Base-by-base conservation (phyloP, 2,329 filamentous ascomycete genomes). In the Xylariaceae sp. region DNA sequence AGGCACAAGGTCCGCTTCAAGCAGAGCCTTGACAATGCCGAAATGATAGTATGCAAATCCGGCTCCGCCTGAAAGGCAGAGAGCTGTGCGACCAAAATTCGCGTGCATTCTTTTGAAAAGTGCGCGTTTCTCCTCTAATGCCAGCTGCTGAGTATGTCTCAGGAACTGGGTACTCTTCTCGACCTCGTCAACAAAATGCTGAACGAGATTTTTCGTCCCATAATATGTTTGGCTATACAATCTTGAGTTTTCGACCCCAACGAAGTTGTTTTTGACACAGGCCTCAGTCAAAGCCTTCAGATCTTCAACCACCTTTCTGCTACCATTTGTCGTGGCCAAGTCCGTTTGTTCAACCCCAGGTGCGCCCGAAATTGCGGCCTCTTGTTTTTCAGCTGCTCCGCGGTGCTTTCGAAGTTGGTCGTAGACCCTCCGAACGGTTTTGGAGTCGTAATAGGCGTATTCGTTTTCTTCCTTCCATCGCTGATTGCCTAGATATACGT, bases 191-290 rank as follows among this genome's bases (percentile, higher is more conserved):
- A 96, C 76, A 65, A 93, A 97, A 50, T 86, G 85, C 71, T 97
- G 94, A 31, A 96, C 89, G 58, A 97, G 72, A 55, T 94, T 84
- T 71, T 99, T 99, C n/a, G 94, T 97, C 31, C 94, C 94, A 62
- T 91, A 96, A 68, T 99, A 99, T 3, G 93, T 96, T 73, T 97
- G 92, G 63, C 90, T 96, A 69, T 99, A 99, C n/a, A 99, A 74
- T 49, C 90, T 82, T 10, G 93, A 85, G 63, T 96, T 97, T 70
- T 99, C 94, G 13, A 96, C 86, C 0, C 94, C 94, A 16, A 90
- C 90, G 71, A 97, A 99, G 67, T 99, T 97, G 71, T 92, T 96
- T 79, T 97, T 99, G 62, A 97, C 88, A 67, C 92, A 97, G 13
- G 89, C 90, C 73, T 96, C 90, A 17, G 95, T 76, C 53, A 97